Evolutionary conservation across 2,329 filamentous ascomycete genomes (phyloP), one percentile per base, ranked within the genome.

Genomic region (Intubia oerlemansii): DNA sequence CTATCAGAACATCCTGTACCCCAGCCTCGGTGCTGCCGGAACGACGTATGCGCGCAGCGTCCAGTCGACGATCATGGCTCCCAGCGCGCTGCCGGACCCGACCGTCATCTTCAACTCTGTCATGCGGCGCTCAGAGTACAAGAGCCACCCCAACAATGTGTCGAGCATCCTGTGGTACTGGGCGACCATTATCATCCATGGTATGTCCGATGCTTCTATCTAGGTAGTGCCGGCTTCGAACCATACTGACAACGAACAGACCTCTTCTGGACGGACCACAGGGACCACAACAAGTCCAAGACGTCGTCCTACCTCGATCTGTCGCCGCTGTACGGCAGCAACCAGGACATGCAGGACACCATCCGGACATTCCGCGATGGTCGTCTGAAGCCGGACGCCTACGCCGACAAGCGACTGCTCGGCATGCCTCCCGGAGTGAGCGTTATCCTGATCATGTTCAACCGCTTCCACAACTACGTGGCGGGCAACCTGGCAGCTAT

Each of bases 381-480:
- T 21, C 66, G 60, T 44, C 52, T 84, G 38, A 81, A 84, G 53
- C 59, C 71, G 0, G 78, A 85, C 40, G 55, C 57, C 7, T 84
- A 76, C 38, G 66, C 72, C 3, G 74, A 81, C 42, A 69, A 70
- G 47, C 61, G 77, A 30, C 52, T 82, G 3, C 49, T 73, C 15
- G 72, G 66, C 8, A 72, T 78, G 41, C 78, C 77, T 0, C 72
- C 78, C 0, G 74, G 75, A 10, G 73, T 77, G 5, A 62, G 67
- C 32, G 69, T 78, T 5, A 42, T 84, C 4, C 50, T 84, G 17
- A 61, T 84, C 47, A 80, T 82, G 75, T 73, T 81, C 51, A 75
- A 74, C 41, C 64, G 71, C 15, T 90, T 90, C 51, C 85, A 93
- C 51, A 93, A 95, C 50, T 63, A 88, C 38, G 67, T 82, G 0